phyloP scores from a whole-genome alignment of 768 basidiomycete species.

The Boletus patriciae region DNA sequence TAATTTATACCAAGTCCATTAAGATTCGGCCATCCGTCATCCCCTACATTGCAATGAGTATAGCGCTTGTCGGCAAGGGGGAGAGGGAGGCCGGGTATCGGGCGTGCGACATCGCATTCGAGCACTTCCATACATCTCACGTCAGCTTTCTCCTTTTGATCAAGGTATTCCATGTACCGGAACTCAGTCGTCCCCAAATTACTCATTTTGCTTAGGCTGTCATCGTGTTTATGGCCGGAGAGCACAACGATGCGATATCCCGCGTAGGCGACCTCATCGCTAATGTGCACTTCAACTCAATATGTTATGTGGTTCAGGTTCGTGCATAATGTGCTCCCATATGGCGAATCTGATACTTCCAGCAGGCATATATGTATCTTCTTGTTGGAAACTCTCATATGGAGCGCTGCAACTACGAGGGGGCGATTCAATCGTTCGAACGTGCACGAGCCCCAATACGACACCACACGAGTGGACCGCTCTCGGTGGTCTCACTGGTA shows the following conservation, averaged over 20 bases:
- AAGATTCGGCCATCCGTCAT: background rate
- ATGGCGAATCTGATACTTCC: background rate
- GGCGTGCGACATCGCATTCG: constrained; percentile 1
- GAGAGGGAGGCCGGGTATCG: background rate
- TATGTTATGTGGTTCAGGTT: constrained; percentile 1
- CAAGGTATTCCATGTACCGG: background rate
- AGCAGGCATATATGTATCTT: constrained; percentile 5
- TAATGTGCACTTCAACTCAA: background rate
- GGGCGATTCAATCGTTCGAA: background rate
- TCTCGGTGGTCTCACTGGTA: background rate
- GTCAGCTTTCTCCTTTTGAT: background rate
- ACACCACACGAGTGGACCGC: background rate
- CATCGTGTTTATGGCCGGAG: background rate
- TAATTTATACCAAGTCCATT: background rate
- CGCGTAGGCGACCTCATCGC: constrained; percentile 1
- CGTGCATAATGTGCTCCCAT: background rate
- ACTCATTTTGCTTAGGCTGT: background rate
- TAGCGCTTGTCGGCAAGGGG: background rate
- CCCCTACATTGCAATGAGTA: background rate
- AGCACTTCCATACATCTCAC: background rate
- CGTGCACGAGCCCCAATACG: background rate
- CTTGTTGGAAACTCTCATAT: background rate
- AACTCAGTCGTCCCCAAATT: rapidly evolving
- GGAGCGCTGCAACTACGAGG: background rate
- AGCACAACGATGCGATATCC: constrained; percentile 2